Evolutionary conservation across 805 yeast genomes (phyloP).

Genomic region (Ogataea trehaloabstinens): DNA sequence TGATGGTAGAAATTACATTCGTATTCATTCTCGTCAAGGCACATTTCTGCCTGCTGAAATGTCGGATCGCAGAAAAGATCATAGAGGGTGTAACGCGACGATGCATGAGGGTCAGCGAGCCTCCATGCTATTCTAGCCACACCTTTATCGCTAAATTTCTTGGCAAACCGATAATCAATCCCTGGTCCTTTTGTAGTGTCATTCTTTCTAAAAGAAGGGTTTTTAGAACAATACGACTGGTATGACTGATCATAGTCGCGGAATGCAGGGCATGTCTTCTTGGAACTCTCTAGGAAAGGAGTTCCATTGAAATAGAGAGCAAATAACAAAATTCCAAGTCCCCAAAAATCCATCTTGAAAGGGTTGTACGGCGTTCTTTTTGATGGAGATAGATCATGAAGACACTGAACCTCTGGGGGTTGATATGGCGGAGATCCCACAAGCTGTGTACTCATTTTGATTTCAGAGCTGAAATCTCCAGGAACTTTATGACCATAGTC

Average conservation of each 20-base stretch:
- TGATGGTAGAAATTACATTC: constrained; percentile 27
- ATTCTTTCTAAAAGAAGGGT: constrained; percentile 45
- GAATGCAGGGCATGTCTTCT: constrained; percentile 43
- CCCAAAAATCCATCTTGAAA: constrained; percentile 73
- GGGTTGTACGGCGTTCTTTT: constrained; percentile 50
- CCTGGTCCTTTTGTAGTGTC: constrained; percentile 62
- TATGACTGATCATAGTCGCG: constrained; percentile 51
- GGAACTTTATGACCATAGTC: constrained; percentile 63
- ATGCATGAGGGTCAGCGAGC: constrained; percentile 61
- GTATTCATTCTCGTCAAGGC: constrained; percentile 47
- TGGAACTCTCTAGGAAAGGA: constrained; percentile 58
- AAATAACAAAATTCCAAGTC: constrained; percentile 68
- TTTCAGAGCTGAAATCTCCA: constrained; percentile 46
- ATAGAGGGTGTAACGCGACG: constrained; percentile 56
- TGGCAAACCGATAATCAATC: constrained; percentile 66
- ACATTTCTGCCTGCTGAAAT: constrained; percentile 62
- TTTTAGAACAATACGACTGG: constrained; percentile 35
- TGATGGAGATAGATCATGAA: constrained; percentile 37
- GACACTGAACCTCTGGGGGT: constrained; percentile 73
- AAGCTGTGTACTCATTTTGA: constrained; percentile 44
- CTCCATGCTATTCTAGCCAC: constrained; percentile 80
- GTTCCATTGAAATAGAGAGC: constrained; percentile 56
- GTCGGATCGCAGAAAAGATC: constrained; percentile 65
- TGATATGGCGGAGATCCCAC: constrained; percentile 86
- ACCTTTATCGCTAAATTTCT: constrained; percentile 56